Percentiles rank a stretch among this genome's conserved stretches.
These are phyloP conservation scores for Hawksworthiomyces lignivorus DNA, from an alignment of 2,329 filamentous ascomycete species.

Conservation along the genomic window DNA sequence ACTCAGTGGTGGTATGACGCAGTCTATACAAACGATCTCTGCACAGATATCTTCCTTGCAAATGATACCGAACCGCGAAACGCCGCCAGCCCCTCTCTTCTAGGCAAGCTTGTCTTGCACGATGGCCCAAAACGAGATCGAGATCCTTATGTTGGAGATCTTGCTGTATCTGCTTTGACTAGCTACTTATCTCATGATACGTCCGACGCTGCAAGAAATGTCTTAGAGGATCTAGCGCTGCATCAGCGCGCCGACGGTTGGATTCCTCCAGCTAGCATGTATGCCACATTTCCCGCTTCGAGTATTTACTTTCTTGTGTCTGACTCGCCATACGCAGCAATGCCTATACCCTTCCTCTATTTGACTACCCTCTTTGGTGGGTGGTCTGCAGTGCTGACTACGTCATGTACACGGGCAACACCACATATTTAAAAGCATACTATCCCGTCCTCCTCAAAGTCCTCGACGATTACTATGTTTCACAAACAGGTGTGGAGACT, in stretches of 20 bases:
- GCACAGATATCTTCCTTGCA: constrained; percentile 35
- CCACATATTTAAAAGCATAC: constrained; percentile 31
- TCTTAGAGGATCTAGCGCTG: constrained; percentile 39
- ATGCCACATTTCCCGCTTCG: constrained; percentile 13
- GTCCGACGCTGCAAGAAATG: constrained; percentile 33
- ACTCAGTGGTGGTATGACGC: constrained; percentile 47
- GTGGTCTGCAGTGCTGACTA: constrained; percentile 39
- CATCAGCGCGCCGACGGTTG: constrained; percentile 44
- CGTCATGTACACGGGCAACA: constrained; percentile 42
- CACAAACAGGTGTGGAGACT: constrained; percentile 30
- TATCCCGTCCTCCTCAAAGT: constrained; percentile 32
- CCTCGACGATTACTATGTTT: constrained; percentile 39
- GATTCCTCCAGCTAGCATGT: constrained; percentile 48
- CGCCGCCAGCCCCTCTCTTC: constrained; percentile 33
- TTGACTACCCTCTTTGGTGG: constrained; percentile 49
- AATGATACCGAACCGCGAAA: constrained; percentile 42
- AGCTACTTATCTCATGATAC: constrained; percentile 39
- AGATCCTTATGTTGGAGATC: constrained; percentile 45
- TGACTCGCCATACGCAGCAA: constrained; percentile 17
- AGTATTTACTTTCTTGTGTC: too few species aligned
- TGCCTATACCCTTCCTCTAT: constrained; percentile 38
- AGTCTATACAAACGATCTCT: constrained; percentile 44
- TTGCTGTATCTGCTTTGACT: constrained; percentile 41
- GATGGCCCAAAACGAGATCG: constrained; percentile 46
- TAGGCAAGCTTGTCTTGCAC: constrained; percentile 38